Percentiles rank a stretch among this genome's conserved stretches.
phyloP scores from a whole-genome alignment of 2,329 filamentous ascomycete genomes.

The Colletotrichum falcatum region DNA sequence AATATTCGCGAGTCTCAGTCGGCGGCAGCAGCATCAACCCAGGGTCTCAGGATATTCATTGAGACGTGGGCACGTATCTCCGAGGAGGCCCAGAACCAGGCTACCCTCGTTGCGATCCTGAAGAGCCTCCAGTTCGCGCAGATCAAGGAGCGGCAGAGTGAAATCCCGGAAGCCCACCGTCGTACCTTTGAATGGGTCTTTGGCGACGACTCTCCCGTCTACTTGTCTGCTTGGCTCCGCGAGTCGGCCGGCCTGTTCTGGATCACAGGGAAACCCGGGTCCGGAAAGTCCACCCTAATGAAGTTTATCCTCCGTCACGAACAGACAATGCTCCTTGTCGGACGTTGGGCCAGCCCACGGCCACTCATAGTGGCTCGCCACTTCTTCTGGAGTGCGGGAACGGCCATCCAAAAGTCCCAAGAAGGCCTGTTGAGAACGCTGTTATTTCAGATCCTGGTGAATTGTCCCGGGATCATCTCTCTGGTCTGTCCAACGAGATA shows the following conservation, averaged over 20 bases:
- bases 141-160: conserved; percentile 15
- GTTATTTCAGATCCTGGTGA: conserved; percentile 34
- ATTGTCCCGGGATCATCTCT: not conserved
- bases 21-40: not conserved
- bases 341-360: conserved; percentile 49
- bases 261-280: conserved; percentile 58
- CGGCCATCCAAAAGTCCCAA: conserved; percentile 53
- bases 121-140: conserved; percentile 16
- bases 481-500: not conserved
- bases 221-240: conserved; percentile 47
- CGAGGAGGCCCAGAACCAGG: not conserved
- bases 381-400: conserved; percentile 57
- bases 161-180: conserved; percentile 52
- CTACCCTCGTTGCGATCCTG: not conserved
- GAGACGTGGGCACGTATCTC: not conserved
- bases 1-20: not conserved
- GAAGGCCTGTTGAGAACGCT: conserved; percentile 52
- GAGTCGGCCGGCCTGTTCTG: conserved; percentile 48
- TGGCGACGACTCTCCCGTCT: conserved; percentile 29
- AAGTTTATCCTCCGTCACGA: conserved; percentile 50
- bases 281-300: conserved; percentile 61
- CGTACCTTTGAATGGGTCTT: conserved; percentile 55
- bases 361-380: conserved; percentile 50
- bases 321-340: conserved; percentile 42
- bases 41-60: not conserved